Percentiles rank a stretch among this genome's conserved stretches.
phyloP scores from a whole-genome alignment of 257 asterid genomes.

The Petunia axillaris region DNA sequence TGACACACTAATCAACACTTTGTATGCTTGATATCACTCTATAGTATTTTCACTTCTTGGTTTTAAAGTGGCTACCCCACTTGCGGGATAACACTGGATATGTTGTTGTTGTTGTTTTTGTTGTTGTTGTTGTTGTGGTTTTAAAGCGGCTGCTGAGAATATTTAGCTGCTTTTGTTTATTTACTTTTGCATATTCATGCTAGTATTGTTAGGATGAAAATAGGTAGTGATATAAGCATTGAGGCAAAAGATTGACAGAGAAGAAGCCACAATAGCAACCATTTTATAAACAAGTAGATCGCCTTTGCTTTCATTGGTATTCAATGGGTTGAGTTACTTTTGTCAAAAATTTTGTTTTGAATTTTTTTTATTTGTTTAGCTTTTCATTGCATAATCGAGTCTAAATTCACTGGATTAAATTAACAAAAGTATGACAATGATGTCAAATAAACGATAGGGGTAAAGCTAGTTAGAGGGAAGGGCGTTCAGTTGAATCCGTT shows the following conservation, averaged over 20 bases:
- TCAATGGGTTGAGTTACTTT: not conserved
- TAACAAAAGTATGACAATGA: not conserved
- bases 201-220: not conserved
- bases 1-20: not conserved
- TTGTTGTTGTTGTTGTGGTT: too few species aligned
- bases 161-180: not conserved
- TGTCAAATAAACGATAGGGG: not conserved
- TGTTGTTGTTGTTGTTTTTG: too few species aligned
- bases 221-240: not conserved
- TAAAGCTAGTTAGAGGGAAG: too few species aligned
- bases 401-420: not conserved
- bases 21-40: not conserved
- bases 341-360: not conserved
- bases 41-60: not conserved
- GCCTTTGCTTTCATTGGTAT: not conserved
- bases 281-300: not conserved
- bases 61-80: not conserved
- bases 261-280: too few species aligned
- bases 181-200: not conserved
- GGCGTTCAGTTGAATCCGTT: too few species aligned
- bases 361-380: not conserved
- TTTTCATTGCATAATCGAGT: not conserved
- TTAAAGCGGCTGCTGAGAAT: too few species aligned
- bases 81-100: too few species aligned
- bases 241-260: too few species aligned